Evolutionary conservation across 768 basidiomycete genomes (phyloP).

Genomic region (Mycena vitilis): DNA sequence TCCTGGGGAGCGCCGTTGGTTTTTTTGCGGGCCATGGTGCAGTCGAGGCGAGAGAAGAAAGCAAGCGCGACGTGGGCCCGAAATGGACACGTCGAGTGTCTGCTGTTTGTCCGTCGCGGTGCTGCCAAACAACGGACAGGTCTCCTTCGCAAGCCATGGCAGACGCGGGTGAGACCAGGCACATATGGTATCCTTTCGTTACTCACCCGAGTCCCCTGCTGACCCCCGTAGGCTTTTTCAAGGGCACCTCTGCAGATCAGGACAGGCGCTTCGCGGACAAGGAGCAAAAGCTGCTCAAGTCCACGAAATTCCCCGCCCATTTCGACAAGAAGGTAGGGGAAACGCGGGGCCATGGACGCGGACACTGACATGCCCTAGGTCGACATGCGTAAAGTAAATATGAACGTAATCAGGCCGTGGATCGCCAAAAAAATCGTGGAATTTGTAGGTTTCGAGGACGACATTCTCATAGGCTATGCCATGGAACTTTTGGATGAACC

Average conservation of each 20-base stretch:
- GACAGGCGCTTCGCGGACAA: conserved; percentile 96
- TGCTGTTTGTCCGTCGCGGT: neutral
- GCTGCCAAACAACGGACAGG: neutral
- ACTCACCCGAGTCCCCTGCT: conserved; percentile 39
- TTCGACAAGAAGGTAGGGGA: conserved; percentile 85
- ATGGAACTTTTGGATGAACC: conserved; percentile 95
- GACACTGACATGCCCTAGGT: conserved; percentile 60
- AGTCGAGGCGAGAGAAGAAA: neutral
- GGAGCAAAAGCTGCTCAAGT: conserved; percentile 88
- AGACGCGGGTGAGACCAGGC: conserved; percentile 62
- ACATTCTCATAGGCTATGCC: conserved; percentile 96
- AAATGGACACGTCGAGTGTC: conserved; percentile 5
- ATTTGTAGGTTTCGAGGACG: conserved; percentile 94
- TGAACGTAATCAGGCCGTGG: conserved; percentile 94
- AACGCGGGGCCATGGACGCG: too few relatives aligned
- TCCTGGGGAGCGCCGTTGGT: conserved; percentile 26
- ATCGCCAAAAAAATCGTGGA: conserved; percentile 93
- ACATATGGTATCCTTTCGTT: conserved; percentile 41
- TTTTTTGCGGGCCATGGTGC: conserved; percentile 31
- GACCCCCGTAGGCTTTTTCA: conserved; percentile 77
- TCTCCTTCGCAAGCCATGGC: conserved; percentile 55
- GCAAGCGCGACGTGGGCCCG: conserved; percentile 18
- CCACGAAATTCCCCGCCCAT: conserved; percentile 90
- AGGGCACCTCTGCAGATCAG: conserved; percentile 91
- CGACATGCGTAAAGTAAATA: conserved; percentile 95